Evolutionary conservation across 768 basidiomycete genomes (phyloP).

Genomic region (Rhizopogon vulgaris): DNA sequence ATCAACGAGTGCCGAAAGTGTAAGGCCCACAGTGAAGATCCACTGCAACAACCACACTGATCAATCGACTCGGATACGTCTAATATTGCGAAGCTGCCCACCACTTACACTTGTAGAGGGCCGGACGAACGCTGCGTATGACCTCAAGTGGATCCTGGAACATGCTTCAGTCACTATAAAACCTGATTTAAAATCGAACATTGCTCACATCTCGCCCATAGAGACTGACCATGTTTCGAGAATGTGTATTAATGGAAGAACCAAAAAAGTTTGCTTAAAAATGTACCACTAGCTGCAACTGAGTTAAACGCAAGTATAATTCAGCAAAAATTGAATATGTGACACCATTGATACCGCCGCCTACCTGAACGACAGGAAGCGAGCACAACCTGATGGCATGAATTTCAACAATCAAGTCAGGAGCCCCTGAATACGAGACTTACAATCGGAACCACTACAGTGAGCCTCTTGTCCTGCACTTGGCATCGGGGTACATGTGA

Average conservation of each 20-base stretch:
- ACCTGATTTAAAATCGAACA: background rate
- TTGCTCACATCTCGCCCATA: conserved; percentile 14
- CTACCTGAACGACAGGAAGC: conserved; percentile 15
- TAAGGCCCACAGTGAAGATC: conserved; percentile 40
- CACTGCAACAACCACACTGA: conserved; percentile 22
- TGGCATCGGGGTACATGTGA: background rate
- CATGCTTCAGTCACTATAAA: background rate
- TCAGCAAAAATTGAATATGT: too few species aligned
- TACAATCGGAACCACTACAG: conserved; percentile 14
- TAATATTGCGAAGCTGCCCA: conserved; percentile 4
- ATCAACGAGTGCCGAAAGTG: conserved; percentile 40
- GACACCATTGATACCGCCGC: background rate
- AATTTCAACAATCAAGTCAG: background rate
- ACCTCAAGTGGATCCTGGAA: conserved; percentile 9
- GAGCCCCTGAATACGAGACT: background rate
- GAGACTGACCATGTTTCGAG: conserved; percentile 11
- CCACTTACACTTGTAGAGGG: conserved; percentile 10
- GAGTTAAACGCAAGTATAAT: background rate
- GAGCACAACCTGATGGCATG: conserved; percentile 6
- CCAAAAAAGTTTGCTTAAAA: background rate
- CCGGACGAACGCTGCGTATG: conserved; percentile 5
- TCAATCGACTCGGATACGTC: background rate
- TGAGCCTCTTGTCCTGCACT: conserved; percentile 11
- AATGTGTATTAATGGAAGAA: background rate
- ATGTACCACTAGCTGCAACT: conserved; percentile 18